Conservation (phyloP, 495 filamentous ascomycete species). For the Xylaria castorea region DNA sequence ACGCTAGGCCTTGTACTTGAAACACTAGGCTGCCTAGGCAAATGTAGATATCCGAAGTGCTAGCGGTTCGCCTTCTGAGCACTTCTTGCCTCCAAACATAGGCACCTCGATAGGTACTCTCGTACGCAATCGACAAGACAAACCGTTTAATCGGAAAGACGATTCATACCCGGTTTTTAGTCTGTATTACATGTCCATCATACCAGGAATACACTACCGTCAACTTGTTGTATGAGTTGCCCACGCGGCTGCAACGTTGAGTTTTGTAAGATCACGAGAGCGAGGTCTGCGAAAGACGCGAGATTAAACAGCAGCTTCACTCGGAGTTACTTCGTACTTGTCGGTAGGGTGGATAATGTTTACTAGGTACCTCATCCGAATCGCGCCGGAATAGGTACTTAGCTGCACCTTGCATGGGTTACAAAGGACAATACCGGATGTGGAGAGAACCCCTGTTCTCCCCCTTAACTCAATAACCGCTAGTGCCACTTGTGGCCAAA, state of each 20-base stretch:
- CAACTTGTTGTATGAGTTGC: neutral
- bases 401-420: neutral
- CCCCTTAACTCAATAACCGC: slow-evolving; percentile 20
- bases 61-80: neutral
- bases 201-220: neutral
- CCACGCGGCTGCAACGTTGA: neutral
- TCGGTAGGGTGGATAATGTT: neutral
- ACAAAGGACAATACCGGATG: slow-evolving; percentile 12
- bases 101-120: no score
- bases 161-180: neutral
- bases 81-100: neutral
- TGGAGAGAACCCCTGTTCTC: slow-evolving; percentile 15
- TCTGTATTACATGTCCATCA: slow-evolving; percentile 1
- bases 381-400: neutral
- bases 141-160: neutral
- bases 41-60: slow-evolving; percentile 16
- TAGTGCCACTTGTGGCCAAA: neutral
- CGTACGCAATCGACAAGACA: neutral
- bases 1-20: slow-evolving; percentile 18
- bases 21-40: slow-evolving; percentile 15
- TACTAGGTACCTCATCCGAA: neutral
- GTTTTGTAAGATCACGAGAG: neutral
- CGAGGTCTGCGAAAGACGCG: neutral
- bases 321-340: no score
- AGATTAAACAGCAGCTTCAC: neutral